Evolutionary conservation across 164 flowering plant species (phyloP).

Genomic region (Macadamia tetraphylla): DNA sequence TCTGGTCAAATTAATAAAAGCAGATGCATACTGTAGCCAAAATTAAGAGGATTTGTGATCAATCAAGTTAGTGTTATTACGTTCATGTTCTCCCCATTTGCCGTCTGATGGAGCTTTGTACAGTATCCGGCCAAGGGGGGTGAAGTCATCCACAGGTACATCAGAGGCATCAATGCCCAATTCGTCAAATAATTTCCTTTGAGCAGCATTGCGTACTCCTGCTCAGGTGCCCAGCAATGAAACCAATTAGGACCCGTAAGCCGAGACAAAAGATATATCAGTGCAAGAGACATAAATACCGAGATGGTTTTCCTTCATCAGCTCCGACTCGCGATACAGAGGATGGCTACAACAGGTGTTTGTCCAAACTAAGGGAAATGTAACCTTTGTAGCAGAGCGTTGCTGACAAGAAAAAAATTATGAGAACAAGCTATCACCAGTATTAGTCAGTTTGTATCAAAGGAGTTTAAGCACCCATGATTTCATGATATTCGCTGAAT

Average conservation of each 20-base stretch:
- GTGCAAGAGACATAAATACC: conserved; percentile 37
- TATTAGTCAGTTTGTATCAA: no score
- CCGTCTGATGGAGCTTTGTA: conserved; percentile 99
- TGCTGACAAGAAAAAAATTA: conserved; percentile 46
- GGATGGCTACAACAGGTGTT: conserved; percentile 99
- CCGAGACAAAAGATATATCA: not conserved
- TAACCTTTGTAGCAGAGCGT: conserved; percentile 97
- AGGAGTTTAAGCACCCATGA: no score
- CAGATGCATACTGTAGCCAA: not conserved
- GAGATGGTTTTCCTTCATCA: conserved; percentile 64
- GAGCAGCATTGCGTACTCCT: conserved; percentile 97
- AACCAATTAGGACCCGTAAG: not conserved
- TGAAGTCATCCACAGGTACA: conserved; percentile 81
- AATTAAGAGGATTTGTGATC: not conserved
- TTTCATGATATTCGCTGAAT: no score
- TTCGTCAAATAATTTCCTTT: conserved; percentile 92
- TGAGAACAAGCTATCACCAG: no score
- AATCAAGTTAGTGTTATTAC: conserved; percentile 33
- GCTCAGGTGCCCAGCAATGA: conserved; percentile 6
- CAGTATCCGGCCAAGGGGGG: conserved; percentile 77
- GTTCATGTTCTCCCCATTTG: conserved; percentile 99
- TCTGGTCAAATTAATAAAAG: not conserved
- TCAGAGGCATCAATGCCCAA: conserved; percentile 89
- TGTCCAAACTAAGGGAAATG: conserved; percentile 97
- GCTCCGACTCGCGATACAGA: conserved; percentile 89